Base-by-base conservation (phyloP, 768 basidiomycete species). In the Boletus edulis region DNA sequence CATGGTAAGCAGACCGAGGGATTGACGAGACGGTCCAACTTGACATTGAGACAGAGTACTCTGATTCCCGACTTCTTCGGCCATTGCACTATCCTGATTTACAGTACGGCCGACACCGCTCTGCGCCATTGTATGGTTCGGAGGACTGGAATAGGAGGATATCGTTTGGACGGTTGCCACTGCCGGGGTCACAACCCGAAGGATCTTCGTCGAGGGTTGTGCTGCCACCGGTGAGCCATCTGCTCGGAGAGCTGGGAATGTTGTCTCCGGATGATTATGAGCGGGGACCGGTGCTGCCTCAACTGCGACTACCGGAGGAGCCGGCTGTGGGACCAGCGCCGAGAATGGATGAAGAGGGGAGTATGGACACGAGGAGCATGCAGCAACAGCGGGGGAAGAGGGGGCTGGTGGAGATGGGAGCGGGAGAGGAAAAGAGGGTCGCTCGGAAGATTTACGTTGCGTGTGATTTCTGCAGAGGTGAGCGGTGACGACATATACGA, bases 401-500 rank as follows among this genome's bases (percentile, higher is more conserved):
- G 50, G 58, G 49, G 15, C 52, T 58, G 42, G 38, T 39, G 41
- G 61, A 57, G 52, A 53, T 45, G 61, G 59, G 49, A 41, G 51
- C 43, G 18, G 57, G 44, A 27, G 61, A 63, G 39, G 69, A 64
- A 46, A 69, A 52, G 67, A 62, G 64, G 54, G 60, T 46, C 3
- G 46, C 18, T 5, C 63, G 63, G 37, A 71, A 71, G 59, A 72
- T 71, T 55, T 71, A 71, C 43, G 62, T 90, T 35, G 89, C 89
- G 54, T 91, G 89, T 73, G 76, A 87, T 70, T 89, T 89, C 68
- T 91, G 89, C 74, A 78, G 89, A 79, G 79, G 89, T 85, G 60
- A 74, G 79, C 64, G 24, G 49, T 11, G 15, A 14, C 29, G 49
- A 38, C 39, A 40, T 13, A 11, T 4, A 39, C 20, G n/a, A n/a